A percentile compares a stretch with the other conserved stretches of the same genome.
Evolutionary conservation across 1,284 basidiomycete genomes (phyloP).

Genomic region (Malassezia furfur): DNA sequence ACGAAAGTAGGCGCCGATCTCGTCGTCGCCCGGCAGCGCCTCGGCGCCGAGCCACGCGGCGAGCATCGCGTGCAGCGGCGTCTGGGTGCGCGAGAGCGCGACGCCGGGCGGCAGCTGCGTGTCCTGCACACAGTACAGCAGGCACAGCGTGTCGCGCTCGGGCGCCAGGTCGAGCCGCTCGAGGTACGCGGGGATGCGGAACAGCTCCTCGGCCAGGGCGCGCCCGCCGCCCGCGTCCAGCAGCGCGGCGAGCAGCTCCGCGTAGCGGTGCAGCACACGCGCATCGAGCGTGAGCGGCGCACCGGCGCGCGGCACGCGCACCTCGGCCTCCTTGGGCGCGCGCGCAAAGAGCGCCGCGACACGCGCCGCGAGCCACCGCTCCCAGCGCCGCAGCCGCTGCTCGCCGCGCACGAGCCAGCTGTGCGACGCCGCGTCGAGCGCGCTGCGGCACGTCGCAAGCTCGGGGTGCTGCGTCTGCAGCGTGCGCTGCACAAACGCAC

Average conservation of each 20-base stretch:
- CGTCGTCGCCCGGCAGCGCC: conserved; percentile 11
- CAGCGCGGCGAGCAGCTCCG: conserved; percentile 1
- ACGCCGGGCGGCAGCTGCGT: conserved; percentile 15
- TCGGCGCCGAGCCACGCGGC: conserved; percentile 15
- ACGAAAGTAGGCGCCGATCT: conserved; percentile 12
- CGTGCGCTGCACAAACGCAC: conserved; percentile 1
- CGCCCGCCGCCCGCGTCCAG: background rate
- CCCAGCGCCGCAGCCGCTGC: conserved; percentile 13
- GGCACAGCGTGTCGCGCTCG: conserved; percentile 11
- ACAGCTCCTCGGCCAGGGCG: conserved; percentile 11
- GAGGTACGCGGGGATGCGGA: conserved; percentile 14
- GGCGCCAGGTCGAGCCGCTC: conserved; percentile 14
- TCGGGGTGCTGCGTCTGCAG: conserved; percentile 10
- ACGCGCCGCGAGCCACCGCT: conserved; percentile 13
- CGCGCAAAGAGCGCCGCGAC: conserved; percentile 2
- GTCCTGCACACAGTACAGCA: conserved; percentile 11
- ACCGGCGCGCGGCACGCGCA: background rate
- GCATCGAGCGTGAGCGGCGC: conserved; percentile 11
- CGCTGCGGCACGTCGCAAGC: background rate
- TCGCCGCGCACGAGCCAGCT: conserved; percentile 17
- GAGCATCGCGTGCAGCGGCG: conserved; percentile 11
- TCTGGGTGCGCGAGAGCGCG: background rate
- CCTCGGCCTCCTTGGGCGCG: background rate
- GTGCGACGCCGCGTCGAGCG: conserved; percentile 1
- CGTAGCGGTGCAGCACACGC: conserved; percentile 14